Evolutionary conservation across 208 protist genomes (phyloP), one percentile per base, ranked within the genome.

Genomic region (Novymonas esmeraldas): DNA sequence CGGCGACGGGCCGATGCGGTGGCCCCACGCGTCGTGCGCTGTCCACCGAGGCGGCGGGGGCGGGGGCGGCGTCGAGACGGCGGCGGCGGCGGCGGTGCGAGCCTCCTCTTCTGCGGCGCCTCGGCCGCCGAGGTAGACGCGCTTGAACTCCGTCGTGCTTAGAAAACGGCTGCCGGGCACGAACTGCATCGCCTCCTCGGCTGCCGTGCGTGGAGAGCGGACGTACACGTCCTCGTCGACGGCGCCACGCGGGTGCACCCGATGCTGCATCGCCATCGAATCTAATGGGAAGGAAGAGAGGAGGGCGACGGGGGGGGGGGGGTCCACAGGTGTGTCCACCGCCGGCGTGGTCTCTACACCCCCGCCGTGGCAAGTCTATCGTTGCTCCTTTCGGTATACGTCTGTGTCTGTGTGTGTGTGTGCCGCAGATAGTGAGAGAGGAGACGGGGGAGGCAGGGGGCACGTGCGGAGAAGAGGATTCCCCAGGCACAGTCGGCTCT

Each of bases 131-230:
- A 88, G 70, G 70, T 88, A 88, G 33, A 85, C 6, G 3, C 66
- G 61, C 41, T 82, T 67, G 42, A 88, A 88, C 73, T 88, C 78
- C 2, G 41, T 70, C 5, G 75, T 71, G 45, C 56, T 79, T 18
- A 88, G 74, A 41, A 88, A 76, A 62, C 73, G 82, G 26, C 72
- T 71, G 31, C 64, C 50, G 0, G 73, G 58, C 0, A 59, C 16
- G 0, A 57, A 26, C 34, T 68, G 49, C 20, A 39, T 5, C 9
- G 54, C 41, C 31, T 64, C 56, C 57, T 70, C 64, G 6, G 34
- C 38, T 36, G 45, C 64, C 33, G 62, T 76, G 63, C 46, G 54
- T 4, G 70, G 70, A 24, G 70, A 76, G 22, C 62, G 65, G n/a
- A 42, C 46, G 54, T 79, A 75, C 33, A 68, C 59, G 28, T 46